A percentile compares a stretch with the other conserved stretches of the same genome.
Evolutionary conservation across 2,329 filamentous ascomycete species (phyloP).

Genomic region (Colletotrichum phormii): DNA sequence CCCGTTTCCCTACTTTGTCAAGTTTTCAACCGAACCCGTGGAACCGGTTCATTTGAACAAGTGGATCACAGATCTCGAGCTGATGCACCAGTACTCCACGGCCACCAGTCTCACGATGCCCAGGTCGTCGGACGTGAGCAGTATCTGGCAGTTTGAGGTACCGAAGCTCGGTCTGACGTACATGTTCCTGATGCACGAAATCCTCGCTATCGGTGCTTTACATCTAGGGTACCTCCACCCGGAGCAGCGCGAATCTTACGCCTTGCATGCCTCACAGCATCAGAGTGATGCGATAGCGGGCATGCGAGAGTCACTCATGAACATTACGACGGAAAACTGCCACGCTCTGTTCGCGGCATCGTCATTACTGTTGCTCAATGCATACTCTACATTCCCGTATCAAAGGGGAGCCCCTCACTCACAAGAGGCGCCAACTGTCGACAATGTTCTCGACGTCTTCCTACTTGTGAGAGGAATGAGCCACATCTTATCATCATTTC

Average conservation of each 20-base stretch:
- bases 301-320: slow-evolving; percentile 42
- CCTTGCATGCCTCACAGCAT: slow-evolving; percentile 46
- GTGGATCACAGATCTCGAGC: slow-evolving; percentile 50
- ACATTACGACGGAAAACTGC: slow-evolving; percentile 44
- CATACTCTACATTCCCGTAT: slow-evolving; percentile 43
- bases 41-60: slow-evolving; percentile 35
- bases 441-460: slow-evolving; percentile 48
- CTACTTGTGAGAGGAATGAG: slow-evolving; percentile 46
- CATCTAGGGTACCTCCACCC: slow-evolving; percentile 45
- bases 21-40: slow-evolving; percentile 40
- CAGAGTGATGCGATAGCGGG: slow-evolving; percentile 47
- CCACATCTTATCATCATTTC: slow-evolving; percentile 43
- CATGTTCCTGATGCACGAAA: slow-evolving; percentile 46
- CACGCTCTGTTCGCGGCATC: slow-evolving; percentile 48
- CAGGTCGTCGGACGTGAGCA: slow-evolving; percentile 39
- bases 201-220: slow-evolving; percentile 46
- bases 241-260: slow-evolving; percentile 40
- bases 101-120: slow-evolving; percentile 46
- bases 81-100: slow-evolving; percentile 50
- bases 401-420: slow-evolving; percentile 24
- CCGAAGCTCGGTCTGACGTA: slow-evolving; percentile 43
- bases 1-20: slow-evolving; percentile 40
- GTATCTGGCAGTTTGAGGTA: slow-evolving; percentile 46
- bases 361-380: slow-evolving; percentile 46
- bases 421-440: slow-evolving; percentile 40